Conservation (phyloP, 2,329 filamentous ascomycete species). For the Trichophaea hybrida region DNA sequence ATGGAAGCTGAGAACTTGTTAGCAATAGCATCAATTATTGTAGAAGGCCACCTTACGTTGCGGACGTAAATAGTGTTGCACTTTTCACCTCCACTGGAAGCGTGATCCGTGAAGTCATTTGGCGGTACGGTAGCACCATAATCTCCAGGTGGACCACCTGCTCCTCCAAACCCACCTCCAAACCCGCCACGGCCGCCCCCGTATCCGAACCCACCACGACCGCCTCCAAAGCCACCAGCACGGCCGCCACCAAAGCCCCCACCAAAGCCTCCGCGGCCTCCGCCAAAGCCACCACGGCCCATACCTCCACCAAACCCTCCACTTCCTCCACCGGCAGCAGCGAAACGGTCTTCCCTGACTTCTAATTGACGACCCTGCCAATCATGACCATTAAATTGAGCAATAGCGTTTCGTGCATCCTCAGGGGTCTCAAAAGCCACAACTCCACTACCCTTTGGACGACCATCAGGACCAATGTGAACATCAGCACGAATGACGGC, state of each 20-base stretch:
- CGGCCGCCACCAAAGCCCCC: slow-evolving; percentile 44
- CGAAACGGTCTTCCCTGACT: slow-evolving; percentile 91
- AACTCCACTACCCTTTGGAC: slow-evolving; percentile 91
- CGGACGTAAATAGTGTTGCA: slow-evolving; percentile 83
- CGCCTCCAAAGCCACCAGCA: slow-evolving; percentile 40
- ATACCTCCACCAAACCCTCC: slow-evolving; percentile 34
- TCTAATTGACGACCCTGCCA: slow-evolving; percentile 92
- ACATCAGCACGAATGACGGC: slow-evolving; percentile 89
- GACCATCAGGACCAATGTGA: slow-evolving; percentile 76
- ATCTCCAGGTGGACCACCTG: slow-evolving; percentile 35
- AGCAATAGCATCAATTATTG: slow-evolving; percentile 27
- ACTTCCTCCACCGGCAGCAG: slow-evolving; percentile 41
- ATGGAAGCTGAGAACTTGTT: slow-evolving; percentile 55
- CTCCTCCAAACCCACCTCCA: slow-evolving; percentile 33
- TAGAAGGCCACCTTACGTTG: slow-evolving; percentile 53
- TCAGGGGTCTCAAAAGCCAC: slow-evolving; percentile 92
- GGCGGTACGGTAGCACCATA: slow-evolving; percentile 44
- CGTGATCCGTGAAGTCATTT: slow-evolving; percentile 89
- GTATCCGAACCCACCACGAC: slow-evolving; percentile 28
- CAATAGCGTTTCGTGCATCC: slow-evolving; percentile 88
- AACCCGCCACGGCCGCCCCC: slow-evolving; percentile 25
- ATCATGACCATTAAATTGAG: slow-evolving; percentile 96
- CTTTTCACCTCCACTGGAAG: slow-evolving; percentile 71
- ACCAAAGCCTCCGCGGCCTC: slow-evolving; percentile 41
- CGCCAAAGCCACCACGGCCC: slow-evolving; percentile 31